Evolutionary conservation across 768 basidiomycete species (phyloP).

Genomic region (Podaxis rugospora): DNA sequence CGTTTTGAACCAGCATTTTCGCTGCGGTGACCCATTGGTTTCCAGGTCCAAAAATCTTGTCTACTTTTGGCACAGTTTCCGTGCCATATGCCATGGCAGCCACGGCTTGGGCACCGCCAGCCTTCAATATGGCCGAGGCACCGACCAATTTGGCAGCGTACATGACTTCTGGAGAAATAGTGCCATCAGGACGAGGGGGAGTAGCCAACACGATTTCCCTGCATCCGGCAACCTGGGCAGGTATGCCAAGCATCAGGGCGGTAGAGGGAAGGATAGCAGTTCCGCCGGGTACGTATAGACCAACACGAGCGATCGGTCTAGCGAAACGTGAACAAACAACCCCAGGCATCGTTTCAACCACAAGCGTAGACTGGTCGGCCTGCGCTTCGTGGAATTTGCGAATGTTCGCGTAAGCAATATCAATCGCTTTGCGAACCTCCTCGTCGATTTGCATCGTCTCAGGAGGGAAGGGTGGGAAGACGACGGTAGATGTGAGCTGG

Average conservation of each 20-base stretch:
- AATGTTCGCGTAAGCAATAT: slow-evolving; percentile 88
- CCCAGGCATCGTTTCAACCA: slow-evolving; percentile 97
- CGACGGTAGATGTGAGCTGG: slow-evolving; percentile 58
- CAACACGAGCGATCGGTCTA: slow-evolving; percentile 92
- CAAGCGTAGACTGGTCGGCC: slow-evolving; percentile 59
- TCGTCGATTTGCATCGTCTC: slow-evolving; percentile 59
- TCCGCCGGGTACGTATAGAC: slow-evolving; percentile 95
- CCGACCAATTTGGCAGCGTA: slow-evolving; percentile 93
- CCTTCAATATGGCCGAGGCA: slow-evolving; percentile 86
- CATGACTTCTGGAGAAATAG: slow-evolving; percentile 94
- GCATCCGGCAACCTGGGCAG: slow-evolving; percentile 96
- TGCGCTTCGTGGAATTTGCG: slow-evolving; percentile 90
- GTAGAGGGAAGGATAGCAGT: slow-evolving; percentile 96
- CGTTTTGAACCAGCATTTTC: slow-evolving; percentile 99
- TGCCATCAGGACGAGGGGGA: slow-evolving; percentile 91
- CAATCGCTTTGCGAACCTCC: slow-evolving; percentile 75
- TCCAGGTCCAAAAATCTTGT: slow-evolving; percentile 98
- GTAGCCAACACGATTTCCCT: slow-evolving; percentile 90
- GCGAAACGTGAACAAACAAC: slow-evolving; percentile 95
- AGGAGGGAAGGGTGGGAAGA: slow-evolving; percentile 75
- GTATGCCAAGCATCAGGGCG: slow-evolving; percentile 96
- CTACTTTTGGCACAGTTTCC: slow-evolving; percentile 91
- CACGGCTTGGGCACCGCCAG: slow-evolving; percentile 95
- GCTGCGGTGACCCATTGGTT: slow-evolving; percentile 99
- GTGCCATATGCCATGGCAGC: slow-evolving; percentile 98